Evolutionary conservation across 1,139 yeast genomes (phyloP).

Genomic region (Candida sojae): DNA sequence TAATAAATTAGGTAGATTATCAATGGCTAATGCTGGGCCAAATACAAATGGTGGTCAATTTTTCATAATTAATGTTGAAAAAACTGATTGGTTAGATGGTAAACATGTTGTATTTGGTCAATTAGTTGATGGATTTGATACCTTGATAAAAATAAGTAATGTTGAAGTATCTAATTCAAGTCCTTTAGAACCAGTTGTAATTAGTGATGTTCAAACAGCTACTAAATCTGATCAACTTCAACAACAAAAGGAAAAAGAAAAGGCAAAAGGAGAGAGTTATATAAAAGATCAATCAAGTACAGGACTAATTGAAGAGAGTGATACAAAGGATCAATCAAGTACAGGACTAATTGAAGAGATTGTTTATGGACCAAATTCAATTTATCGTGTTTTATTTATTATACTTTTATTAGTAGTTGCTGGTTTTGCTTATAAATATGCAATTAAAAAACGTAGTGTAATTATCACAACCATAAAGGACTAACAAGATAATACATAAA

Average conservation of each 20-base stretch:
- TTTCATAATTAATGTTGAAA: conserved; percentile 35
- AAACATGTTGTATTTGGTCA: conserved; percentile 60
- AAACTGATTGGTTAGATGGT: conserved; percentile 48
- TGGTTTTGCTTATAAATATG: conserved; percentile 18
- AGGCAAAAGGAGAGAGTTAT: conserved; percentile 7
- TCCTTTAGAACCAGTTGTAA: conserved; percentile 36
- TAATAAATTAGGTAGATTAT: conserved; percentile 38
- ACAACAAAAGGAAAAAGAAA: conserved; percentile 1
- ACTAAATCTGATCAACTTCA: conserved; percentile 1
- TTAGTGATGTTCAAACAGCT: conserved; percentile 21
- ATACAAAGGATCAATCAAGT: conserved; percentile 10
- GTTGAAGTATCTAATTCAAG: conserved; percentile 38
- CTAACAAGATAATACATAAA: not conserved
- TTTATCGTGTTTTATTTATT: conserved; percentile 18
- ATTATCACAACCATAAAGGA: conserved; percentile 16
- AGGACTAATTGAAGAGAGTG: conserved; percentile 9
- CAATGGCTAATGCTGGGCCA: conserved; percentile 47
- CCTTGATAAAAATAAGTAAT: conserved; percentile 37
- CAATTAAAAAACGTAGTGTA: conserved; percentile 20
- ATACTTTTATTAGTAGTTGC: conserved; percentile 19
- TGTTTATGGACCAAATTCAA: conserved; percentile 12
- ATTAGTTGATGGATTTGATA: conserved; percentile 44
- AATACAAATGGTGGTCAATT: conserved; percentile 47
- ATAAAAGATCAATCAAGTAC: conserved; percentile 9
- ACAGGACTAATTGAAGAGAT: conserved; percentile 9